Evolutionary conservation across 352 stramenopile species (phyloP), one percentile per base, ranked within the genome.

Genomic region (Phytophthora pistaciae): DNA sequence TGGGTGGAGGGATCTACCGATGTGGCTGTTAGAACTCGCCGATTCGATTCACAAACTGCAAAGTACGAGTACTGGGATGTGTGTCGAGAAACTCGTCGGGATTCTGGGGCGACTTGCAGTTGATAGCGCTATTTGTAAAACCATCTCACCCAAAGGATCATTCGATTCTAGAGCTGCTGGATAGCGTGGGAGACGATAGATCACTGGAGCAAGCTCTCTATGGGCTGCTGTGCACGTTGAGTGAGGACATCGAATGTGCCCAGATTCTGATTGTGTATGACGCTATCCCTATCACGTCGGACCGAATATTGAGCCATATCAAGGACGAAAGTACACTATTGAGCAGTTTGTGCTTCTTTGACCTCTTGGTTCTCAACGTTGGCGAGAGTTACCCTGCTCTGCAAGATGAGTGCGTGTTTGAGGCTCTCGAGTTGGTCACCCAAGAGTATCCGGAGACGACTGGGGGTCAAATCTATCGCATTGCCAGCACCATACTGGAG

Each of bases 11-110:
- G 62, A 71, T 2, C 49, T 88, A 11, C 36, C 75, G 0, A 53
- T 71, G 52, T 87, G 79, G 76, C 54, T 87, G 11, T 60, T 82
- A 33, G 1, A 64, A 3, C 57, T 86, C 6, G 77, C 74, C 0
- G 64, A 76, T 20, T 68, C 55, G 1, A 68, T 87, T 14, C 70
- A 85, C 29, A 58, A 59, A 1, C 23, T 61, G 0, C 20, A 56
- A n/a, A 29, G 69, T n/a, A 52, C 42, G 11, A 68, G 40, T 0
- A 25, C 50, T 6, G 60, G 64, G 11, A 65, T 70, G 50, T 80
- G 66, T 25, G 65, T 85, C 1, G 81, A 89, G 63, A 86, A 89
- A 50, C 75, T 85, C 58, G 66, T 85, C 31, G 79, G 78, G 14
- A 73, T 87, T 21, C 57, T 89, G 1, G 62, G 68, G 8, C 68